phyloP scores from a whole-genome alignment of 2,329 filamentous ascomycete species.

The Venturia asperata region DNA sequence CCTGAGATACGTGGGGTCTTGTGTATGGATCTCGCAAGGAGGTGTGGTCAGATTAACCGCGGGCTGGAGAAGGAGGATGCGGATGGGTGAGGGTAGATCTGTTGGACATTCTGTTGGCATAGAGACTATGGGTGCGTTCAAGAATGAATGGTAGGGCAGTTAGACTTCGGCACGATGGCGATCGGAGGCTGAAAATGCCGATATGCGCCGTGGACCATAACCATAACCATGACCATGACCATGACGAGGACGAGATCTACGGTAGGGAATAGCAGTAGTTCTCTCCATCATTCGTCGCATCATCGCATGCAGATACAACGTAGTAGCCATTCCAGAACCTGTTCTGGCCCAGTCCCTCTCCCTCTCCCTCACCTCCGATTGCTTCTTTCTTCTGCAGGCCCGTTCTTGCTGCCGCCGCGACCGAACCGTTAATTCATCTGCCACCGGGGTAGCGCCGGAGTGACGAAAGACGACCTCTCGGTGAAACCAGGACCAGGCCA shows the following conservation, averaged over 20 bases:
- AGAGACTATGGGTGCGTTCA: neutral
- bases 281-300: too few species aligned
- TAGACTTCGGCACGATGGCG: too few species aligned
- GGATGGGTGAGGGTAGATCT: neutral
- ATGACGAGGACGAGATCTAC: neutral
- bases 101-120: neutral
- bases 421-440: neutral
- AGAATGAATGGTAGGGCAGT: too few species aligned
- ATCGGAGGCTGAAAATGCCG: neutral
- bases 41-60: neutral
- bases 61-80: neutral
- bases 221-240: neutral
- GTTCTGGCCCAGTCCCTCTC: neutral
- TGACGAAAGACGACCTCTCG: neutral
- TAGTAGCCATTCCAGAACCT: neutral
- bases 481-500: conserved; percentile 7
- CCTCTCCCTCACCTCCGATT: neutral
- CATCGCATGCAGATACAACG: neutral
- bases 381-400: neutral
- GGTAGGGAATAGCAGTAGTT: neutral
- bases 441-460: neutral
- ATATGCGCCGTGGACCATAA: too few species aligned
- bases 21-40: neutral
- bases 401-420: neutral
- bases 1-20: neutral